A percentile compares a stretch with the other conserved stretches of the same genome.
Conservation (phyloP, 768 basidiomycete genomes). For the Agaricus subrufescens region DNA sequence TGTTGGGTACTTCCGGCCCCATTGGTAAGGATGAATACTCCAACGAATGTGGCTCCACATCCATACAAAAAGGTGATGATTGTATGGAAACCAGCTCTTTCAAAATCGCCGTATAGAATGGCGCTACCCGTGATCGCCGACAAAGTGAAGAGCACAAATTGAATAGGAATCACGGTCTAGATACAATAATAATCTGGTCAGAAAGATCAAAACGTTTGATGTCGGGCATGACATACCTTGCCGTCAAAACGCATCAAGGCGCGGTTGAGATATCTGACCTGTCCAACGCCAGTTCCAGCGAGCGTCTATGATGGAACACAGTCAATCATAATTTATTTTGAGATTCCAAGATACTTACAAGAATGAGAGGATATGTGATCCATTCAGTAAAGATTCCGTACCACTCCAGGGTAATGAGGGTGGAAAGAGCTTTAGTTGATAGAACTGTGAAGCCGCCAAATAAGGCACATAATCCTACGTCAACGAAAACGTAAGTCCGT, state of each 20-base stretch:
- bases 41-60: slow-evolving; percentile 83
- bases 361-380: slow-evolving; percentile 80
- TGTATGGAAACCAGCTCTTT: slow-evolving; percentile 73
- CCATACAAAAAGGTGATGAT: slow-evolving; percentile 84
- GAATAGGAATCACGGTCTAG: slow-evolving; percentile 87
- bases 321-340: background rate
- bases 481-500: slow-evolving; percentile 69
- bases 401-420: slow-evolving; percentile 76
- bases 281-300: slow-evolving; percentile 69
- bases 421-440: slow-evolving; percentile 89
- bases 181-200: background rate
- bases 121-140: slow-evolving; percentile 92
- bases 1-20: slow-evolving; percentile 18
- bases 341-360: slow-evolving; percentile 37
- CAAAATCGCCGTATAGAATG: slow-evolving; percentile 92
- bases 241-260: slow-evolving; percentile 92
- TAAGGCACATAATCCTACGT: slow-evolving; percentile 83
- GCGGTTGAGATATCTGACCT: slow-evolving; percentile 79
- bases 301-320: slow-evolving; percentile 46
- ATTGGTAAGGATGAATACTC: slow-evolving; percentile 80
- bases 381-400: slow-evolving; percentile 70
- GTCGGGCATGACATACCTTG: slow-evolving; percentile 47
- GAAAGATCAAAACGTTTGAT: background rate
- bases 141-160: slow-evolving; percentile 93
- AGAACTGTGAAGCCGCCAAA: slow-evolving; percentile 95